phyloP scores from a whole-genome alignment of 345 rosid species.

The Eutrema japonicum region DNA sequence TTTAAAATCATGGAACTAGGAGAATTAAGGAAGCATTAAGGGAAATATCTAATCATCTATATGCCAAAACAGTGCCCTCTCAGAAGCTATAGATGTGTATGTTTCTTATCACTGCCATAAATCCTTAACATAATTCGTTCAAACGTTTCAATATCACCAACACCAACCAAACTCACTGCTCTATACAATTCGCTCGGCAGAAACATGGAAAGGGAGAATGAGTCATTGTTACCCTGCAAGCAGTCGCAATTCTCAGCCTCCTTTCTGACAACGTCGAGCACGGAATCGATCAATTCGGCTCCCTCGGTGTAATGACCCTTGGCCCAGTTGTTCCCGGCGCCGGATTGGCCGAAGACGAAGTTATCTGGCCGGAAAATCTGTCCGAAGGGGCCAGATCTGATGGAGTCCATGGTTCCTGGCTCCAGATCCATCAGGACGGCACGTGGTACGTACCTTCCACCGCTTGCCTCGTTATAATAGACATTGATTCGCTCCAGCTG shows the following conservation, averaged over 20 bases:
- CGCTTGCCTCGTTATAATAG: conserved; percentile 43
- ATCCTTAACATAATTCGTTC: background rate
- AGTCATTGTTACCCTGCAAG: conserved; percentile 32
- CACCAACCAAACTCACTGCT: conserved; percentile 7
- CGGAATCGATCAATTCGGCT: conserved; percentile 40
- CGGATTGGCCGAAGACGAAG: conserved; percentile 43
- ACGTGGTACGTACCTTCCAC: conserved; percentile 42
- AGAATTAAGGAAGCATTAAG: background rate
- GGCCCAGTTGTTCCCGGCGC: conserved; percentile 39
- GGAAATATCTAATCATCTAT: too few relatives aligned
- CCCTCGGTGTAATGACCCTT: conserved; percentile 43
- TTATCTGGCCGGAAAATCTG: conserved; percentile 44
- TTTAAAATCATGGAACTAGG: background rate
- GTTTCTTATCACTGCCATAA: background rate
- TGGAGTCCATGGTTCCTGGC: conserved; percentile 43
- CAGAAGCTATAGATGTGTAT: background rate
- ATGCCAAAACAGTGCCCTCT: too few relatives aligned
- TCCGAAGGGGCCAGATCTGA: conserved; percentile 42
- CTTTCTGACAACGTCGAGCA: conserved; percentile 41
- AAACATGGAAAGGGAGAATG: background rate
- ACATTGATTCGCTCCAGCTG: conserved; percentile 74
- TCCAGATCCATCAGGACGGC: conserved; percentile 44
- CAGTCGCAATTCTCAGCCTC: conserved; percentile 44
- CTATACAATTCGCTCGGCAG: background rate
- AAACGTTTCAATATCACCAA: background rate